A percentile compares a stretch with the other conserved stretches of the same genome.
Conservation (phyloP, 345 rosid species). For the Jatropha curcas region DNA sequence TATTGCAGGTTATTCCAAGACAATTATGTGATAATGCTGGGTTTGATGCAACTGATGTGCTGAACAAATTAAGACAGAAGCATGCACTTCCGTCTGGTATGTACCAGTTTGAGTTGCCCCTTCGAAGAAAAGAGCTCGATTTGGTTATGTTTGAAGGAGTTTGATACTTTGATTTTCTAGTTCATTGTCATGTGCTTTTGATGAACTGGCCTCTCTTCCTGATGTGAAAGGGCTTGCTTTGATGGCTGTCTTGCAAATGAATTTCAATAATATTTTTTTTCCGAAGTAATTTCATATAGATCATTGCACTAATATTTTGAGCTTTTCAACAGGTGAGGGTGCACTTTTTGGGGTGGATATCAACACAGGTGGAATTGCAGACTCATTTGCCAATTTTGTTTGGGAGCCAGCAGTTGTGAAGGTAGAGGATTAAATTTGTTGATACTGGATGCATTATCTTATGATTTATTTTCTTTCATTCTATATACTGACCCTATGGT, state of each 20-base stretch:
- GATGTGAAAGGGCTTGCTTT: not conserved
- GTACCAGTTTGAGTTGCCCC: slow-evolving; percentile 15
- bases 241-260: not conserved
- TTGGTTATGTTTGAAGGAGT: not conserved
- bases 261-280: not conserved
- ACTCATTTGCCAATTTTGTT: slow-evolving; percentile 93
- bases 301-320: not conserved
- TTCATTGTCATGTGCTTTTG: not conserved
- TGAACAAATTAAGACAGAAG: slow-evolving; percentile 94
- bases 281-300: not conserved
- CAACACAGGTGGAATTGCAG: slow-evolving; percentile 91
- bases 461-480: not conserved
- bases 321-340: slow-evolving; percentile 66
- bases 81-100: slow-evolving; percentile 90
- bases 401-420: slow-evolving; percentile 99
- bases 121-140: not conserved
- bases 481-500: not conserved
- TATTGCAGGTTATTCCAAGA: slow-evolving; percentile 83
- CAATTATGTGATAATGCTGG: slow-evolving; percentile 99
- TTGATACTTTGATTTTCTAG: not conserved
- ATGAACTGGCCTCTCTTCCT: not conserved
- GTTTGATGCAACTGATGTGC: slow-evolving; percentile 97
- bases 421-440: slow-evolving; percentile 34
- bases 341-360: slow-evolving; percentile 94
- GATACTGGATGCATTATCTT: not conserved